Evolutionary conservation across 257 asterid genomes (phyloP).

Genomic region (Voacanga thouarsii): DNA sequence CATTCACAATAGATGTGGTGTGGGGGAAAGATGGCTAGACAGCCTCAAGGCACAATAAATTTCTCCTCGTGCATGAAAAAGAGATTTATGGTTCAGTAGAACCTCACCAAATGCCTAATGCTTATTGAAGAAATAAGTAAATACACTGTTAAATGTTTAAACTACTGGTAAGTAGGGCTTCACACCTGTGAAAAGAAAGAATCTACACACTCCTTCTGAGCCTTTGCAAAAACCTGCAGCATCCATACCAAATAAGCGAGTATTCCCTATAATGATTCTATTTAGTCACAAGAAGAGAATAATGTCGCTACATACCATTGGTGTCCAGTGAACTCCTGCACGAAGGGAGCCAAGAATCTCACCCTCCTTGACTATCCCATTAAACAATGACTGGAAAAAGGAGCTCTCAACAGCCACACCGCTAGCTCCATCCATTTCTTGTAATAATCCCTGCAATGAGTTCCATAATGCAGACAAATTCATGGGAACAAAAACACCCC

Average conservation of each 20-base stretch:
- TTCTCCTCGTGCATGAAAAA: background rate
- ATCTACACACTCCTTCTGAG: conserved; percentile 90
- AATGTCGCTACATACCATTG: conserved; percentile 59
- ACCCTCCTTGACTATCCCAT: conserved; percentile 80
- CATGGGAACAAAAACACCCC: conserved; percentile 85
- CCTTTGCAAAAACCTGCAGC: conserved; percentile 80
- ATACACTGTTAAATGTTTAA: background rate
- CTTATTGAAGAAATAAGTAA: conserved; percentile 3
- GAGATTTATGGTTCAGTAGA: no score
- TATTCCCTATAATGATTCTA: conserved; percentile 10
- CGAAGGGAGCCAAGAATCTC: conserved; percentile 92
- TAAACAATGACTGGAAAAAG: conserved; percentile 93
- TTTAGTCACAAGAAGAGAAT: conserved; percentile 15
- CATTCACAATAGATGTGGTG: background rate
- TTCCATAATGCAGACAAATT: conserved; percentile 85
- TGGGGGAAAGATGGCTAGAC: background rate
- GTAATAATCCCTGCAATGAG: conserved; percentile 75
- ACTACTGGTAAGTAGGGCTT: conserved; percentile 3
- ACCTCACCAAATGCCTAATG: background rate
- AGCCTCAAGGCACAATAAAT: background rate
- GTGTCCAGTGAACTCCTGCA: conserved; percentile 98
- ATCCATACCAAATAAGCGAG: conserved; percentile 10
- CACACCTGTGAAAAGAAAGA: conserved; percentile 89
- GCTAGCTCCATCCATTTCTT: conserved; percentile 78
- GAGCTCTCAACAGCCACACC: conserved; percentile 82